A percentile compares a stretch with the other conserved stretches of the same genome.
Evolutionary conservation across 2,329 filamentous ascomycete genomes (phyloP).

Genomic region (Epichloe baconii): DNA sequence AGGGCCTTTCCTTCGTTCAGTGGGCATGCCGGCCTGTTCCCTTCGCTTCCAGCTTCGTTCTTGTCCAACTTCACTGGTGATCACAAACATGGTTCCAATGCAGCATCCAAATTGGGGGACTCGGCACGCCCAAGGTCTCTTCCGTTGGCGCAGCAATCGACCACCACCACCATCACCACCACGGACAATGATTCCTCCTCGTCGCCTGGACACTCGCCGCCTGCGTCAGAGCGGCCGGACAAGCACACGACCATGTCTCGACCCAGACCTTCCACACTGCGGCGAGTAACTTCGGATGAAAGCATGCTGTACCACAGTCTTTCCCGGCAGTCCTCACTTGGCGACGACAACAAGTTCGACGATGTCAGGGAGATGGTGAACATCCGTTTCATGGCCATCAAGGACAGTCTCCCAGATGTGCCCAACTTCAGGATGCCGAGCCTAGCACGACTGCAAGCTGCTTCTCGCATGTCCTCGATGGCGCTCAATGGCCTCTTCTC

Average conservation of each 20-base stretch:
- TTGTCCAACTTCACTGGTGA: constrained; percentile 22
- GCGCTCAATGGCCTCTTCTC: constrained; percentile 20
- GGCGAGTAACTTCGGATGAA: constrained; percentile 42
- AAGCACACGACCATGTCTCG: neutral
- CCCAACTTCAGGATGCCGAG: constrained; percentile 63
- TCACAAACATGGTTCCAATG: constrained; percentile 7
- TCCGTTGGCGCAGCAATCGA: neutral
- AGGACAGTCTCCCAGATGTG: constrained; percentile 69
- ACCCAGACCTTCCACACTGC: constrained; percentile 16
- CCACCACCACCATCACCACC: neutral
- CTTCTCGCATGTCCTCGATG: constrained; percentile 17
- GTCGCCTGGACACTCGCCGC: neutral
- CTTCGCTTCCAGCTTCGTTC: constrained; percentile 31
- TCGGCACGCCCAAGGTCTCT: neutral
- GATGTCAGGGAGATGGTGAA: constrained; percentile 78
- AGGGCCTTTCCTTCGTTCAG: constrained; percentile 41
- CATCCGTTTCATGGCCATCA: constrained; percentile 77
- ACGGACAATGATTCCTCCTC: neutral
- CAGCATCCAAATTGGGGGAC: neutral
- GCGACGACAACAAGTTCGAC: constrained; percentile 70
- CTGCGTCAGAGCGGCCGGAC: neutral
- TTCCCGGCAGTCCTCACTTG: constrained; percentile 69
- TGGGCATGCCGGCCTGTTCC: constrained; percentile 18
- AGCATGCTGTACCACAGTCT: constrained; percentile 64
- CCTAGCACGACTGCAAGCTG: constrained; percentile 38